A percentile compares a stretch with the other conserved stretches of the same genome.
Conservation (phyloP, 352 stramenopile species). For the Phytopythium chamaehyphon region DNA sequence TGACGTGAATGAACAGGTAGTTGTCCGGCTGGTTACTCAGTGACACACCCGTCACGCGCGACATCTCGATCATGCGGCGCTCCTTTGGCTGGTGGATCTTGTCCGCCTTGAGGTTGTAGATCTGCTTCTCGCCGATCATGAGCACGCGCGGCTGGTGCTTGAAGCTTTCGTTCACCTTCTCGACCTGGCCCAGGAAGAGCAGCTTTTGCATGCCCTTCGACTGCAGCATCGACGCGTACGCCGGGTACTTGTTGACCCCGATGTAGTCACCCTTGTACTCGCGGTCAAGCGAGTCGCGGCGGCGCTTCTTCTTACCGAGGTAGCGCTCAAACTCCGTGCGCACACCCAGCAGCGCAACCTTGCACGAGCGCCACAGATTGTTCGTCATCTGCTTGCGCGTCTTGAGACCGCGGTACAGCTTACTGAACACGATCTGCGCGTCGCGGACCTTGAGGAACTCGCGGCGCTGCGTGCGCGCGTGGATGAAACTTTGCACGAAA, state of each 20-base stretch:
- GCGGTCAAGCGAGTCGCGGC: constrained; percentile 73
- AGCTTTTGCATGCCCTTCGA: constrained; percentile 56
- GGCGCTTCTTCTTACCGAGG: constrained; percentile 82
- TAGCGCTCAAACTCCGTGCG: constrained; percentile 84
- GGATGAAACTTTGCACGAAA: constrained; percentile 75
- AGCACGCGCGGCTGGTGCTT: constrained; percentile 74
- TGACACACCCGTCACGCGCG: constrained; percentile 47
- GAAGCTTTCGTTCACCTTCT: constrained; percentile 85
- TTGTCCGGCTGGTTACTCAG: constrained; percentile 82
- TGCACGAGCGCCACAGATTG: constrained; percentile 68
- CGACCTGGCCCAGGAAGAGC: constrained; percentile 61
- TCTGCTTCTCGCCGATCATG: constrained; percentile 64
- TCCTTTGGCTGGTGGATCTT: constrained; percentile 83
- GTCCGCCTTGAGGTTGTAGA: constrained; percentile 86
- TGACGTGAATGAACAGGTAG: constrained; percentile 74
- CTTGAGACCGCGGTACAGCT: constrained; percentile 69
- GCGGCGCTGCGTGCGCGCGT: constrained; percentile 40
- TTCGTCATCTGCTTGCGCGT: constrained; percentile 66
- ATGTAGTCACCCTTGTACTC: constrained; percentile 79
- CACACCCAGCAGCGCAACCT: constrained; percentile 67
- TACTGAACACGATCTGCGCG: constrained; percentile 73
- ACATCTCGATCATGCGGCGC: constrained; percentile 63
- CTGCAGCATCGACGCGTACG: constrained; percentile 61
- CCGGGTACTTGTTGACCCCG: constrained; percentile 61
- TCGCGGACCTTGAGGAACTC: constrained; percentile 51